These are phyloP conservation scores for Didymella lethalis DNA, from an alignment of 2,329 filamentous ascomycete genomes.

Conservation along the genomic window DNA sequence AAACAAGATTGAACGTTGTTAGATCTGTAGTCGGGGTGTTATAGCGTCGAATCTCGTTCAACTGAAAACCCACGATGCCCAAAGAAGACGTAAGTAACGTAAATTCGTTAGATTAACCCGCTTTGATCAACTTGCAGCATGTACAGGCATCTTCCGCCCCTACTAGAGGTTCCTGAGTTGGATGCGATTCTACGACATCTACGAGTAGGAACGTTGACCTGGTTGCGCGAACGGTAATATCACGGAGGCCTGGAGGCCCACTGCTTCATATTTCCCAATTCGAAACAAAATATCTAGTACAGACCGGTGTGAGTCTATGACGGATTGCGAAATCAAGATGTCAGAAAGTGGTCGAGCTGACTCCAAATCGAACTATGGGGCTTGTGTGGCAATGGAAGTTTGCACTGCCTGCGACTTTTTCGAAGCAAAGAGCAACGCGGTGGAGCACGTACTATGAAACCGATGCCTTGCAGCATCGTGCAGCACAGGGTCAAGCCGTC, in stretches of 20 bases:
- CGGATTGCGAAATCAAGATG: background rate
- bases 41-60: background rate
- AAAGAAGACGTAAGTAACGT: too few species aligned
- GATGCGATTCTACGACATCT: background rate
- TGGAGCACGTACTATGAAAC: background rate
- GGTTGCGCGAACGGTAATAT: background rate
- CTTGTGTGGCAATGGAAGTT: background rate
- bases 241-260: background rate
- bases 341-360: background rate
- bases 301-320: background rate
- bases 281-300: background rate
- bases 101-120: too few species aligned
- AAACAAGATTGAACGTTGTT: background rate
- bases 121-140: too few species aligned
- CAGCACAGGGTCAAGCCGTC: background rate
- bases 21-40: background rate
- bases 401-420: too few species aligned
- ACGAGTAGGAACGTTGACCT: background rate
- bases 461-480: slow-evolving; percentile 8
- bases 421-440: background rate
- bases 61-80: too few species aligned
- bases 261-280: background rate
- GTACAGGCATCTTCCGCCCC: too few species aligned
- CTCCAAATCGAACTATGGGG: background rate
- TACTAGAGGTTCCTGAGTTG: too few species aligned